Percentiles rank a stretch among this genome's conserved stretches.
Evolutionary conservation across 805 yeast species (phyloP).

Genomic region (Wickerhamomyces canadensis): DNA sequence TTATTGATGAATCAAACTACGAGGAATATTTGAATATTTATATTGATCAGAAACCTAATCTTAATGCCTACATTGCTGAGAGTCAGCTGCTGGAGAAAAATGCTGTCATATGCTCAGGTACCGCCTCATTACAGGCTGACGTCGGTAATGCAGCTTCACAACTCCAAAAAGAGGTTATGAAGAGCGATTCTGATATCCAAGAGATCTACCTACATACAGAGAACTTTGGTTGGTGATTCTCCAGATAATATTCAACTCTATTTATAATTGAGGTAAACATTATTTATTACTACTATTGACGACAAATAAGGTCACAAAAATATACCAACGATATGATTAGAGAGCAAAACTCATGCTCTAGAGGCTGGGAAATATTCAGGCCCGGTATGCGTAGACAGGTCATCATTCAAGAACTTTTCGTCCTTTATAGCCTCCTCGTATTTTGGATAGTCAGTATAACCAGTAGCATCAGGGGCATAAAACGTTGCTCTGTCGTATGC

Average conservation of each 20-base stretch:
- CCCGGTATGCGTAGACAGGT: too few relatives aligned
- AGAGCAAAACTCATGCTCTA: too few relatives aligned
- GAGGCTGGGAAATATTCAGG: too few relatives aligned
- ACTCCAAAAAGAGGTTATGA: constrained; percentile 31
- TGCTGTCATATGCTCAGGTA: constrained; percentile 42
- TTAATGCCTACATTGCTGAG: constrained; percentile 3
- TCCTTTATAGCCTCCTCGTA: too few relatives aligned
- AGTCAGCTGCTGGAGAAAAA: constrained; percentile 24
- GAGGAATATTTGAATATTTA: constrained; percentile 3
- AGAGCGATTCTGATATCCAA: constrained; percentile 22
- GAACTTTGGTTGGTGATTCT: constrained; percentile 37
- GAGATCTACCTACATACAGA: constrained; percentile 50
- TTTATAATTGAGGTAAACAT: too few relatives aligned
- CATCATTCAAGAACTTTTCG: too few relatives aligned
- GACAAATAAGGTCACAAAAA: too few relatives aligned
- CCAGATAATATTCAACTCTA: too few relatives aligned
- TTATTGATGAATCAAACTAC: background rate
- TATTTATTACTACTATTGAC: too few relatives aligned
- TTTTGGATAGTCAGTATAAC: constrained; percentile 7
- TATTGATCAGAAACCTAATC: constrained; percentile 13
- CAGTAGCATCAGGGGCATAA: constrained; percentile 7
- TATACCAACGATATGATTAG: too few relatives aligned
- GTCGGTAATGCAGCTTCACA: constrained; percentile 36
- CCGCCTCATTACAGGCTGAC: constrained; percentile 32
- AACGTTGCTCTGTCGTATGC: constrained; percentile 33